Evolutionary conservation across 495 filamentous ascomycete species (phyloP).

Genomic region (Penicillium maclennaniae): DNA sequence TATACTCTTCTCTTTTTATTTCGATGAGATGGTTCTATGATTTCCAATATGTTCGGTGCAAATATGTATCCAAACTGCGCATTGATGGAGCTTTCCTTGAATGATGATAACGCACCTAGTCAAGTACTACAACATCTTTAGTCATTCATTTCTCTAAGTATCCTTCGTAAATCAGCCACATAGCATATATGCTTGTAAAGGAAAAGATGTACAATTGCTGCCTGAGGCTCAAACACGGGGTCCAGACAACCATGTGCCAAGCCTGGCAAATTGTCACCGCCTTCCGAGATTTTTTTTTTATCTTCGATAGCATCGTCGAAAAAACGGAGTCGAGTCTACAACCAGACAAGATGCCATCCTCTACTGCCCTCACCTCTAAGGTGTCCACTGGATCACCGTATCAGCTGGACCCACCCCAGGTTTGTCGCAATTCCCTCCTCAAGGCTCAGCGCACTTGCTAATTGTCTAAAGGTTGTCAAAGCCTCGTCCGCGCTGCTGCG

Average conservation of each 20-base stretch:
- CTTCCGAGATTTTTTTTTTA: slow-evolving; percentile 40
- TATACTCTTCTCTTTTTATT: too few relatives aligned
- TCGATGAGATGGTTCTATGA: too few relatives aligned
- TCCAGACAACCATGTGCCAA: slow-evolving; percentile 24
- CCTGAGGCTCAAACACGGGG: slow-evolving; percentile 31
- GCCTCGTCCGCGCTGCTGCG: slow-evolving; percentile 77
- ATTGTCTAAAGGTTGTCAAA: slow-evolving; percentile 56
- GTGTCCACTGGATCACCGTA: slow-evolving; percentile 55
- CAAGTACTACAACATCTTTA: background rate
- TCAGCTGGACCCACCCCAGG: slow-evolving; percentile 62
- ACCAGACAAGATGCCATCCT: slow-evolving; percentile 40
- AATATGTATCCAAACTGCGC: background rate
- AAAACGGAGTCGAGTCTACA: slow-evolving; percentile 32
- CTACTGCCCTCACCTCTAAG: slow-evolving; percentile 49
- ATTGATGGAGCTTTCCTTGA: background rate
- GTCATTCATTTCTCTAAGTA: background rate
- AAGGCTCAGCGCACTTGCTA: slow-evolving; percentile 18
- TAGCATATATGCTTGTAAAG: background rate
- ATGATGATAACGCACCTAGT: background rate
- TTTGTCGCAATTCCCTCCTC: slow-evolving; percentile 25
- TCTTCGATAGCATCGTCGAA: slow-evolving; percentile 31
- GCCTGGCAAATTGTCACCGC: slow-evolving; percentile 37
- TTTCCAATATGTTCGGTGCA: background rate
- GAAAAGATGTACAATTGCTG: background rate
- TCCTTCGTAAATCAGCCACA: background rate